Evolutionary conservation across 495 filamentous ascomycete species (phyloP).

Genomic region (Penicillium lagena): DNA sequence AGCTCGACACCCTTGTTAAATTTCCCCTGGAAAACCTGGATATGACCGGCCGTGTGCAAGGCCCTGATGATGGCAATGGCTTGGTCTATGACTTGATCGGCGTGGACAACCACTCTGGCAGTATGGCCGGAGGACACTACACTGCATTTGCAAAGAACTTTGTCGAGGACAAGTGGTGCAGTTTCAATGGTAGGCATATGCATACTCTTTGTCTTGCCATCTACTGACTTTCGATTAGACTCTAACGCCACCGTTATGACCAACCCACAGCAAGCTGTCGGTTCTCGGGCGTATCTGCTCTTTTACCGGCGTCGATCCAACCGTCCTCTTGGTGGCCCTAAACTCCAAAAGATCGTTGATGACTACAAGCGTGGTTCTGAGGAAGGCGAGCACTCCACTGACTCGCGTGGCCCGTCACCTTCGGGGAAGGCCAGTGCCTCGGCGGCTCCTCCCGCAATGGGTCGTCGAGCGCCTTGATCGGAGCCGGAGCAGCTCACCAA

Average conservation of each 20-base stretch:
- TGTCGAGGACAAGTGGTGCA: conserved; percentile 76
- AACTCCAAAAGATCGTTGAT: conserved; percentile 61
- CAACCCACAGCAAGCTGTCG: conserved; percentile 51
- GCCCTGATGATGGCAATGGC: conserved; percentile 69
- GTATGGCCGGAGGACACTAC: conserved; percentile 89
- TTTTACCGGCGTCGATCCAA: conserved; percentile 89
- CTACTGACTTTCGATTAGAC: conserved; percentile 46
- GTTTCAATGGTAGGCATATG: conserved; percentile 74
- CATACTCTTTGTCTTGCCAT: conserved; percentile 1
- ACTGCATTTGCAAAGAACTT: conserved; percentile 92
- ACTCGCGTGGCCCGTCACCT: conserved; percentile 45
- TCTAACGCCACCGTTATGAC: conserved; percentile 51
- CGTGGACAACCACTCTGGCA: conserved; percentile 92
- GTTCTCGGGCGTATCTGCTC: conserved; percentile 76
- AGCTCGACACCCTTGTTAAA: conserved; percentile 85
- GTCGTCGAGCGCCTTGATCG: conserved; percentile 75
- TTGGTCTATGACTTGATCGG: conserved; percentile 88
- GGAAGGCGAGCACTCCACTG: conserved; percentile 38
- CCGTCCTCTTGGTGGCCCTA: conserved; percentile 67
- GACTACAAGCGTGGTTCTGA: conserved; percentile 34
- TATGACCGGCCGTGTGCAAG: conserved; percentile 67
- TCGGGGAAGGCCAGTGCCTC: conserved; percentile 80
- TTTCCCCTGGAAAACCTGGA: conserved; percentile 88
- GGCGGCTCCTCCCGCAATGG: conserved; percentile 79
- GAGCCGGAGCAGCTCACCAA: conserved; percentile 69